These are phyloP conservation scores for Nelumbo lutea DNA, from an alignment of 164 flowering plant species.

Conservation along the genomic window DNA sequence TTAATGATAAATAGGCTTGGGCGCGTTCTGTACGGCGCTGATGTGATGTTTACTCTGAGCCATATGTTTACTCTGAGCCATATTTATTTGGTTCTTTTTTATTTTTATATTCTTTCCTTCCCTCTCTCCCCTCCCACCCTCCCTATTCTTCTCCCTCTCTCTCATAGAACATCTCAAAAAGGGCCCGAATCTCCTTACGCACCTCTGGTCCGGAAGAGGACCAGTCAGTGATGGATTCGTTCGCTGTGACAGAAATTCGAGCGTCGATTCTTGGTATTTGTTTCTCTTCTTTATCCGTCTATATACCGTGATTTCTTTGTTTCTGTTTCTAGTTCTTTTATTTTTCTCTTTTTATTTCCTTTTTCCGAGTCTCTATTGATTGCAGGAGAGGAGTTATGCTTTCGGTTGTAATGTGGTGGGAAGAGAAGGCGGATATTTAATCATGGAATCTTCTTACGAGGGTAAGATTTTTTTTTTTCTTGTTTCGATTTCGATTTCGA, in stretches of 20 bases:
- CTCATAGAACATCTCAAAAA: neutral
- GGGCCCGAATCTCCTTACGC: slow-evolving; percentile 33
- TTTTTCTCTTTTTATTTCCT: slow-evolving; percentile 4
- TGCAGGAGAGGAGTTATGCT: slow-evolving; percentile 30
- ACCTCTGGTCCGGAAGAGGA: slow-evolving; percentile 31
- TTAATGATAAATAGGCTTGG: no score
- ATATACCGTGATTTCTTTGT: slow-evolving; percentile 2
- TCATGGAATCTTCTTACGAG: slow-evolving; percentile 39
- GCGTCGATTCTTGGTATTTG: slow-evolving; percentile 28
- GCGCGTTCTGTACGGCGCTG: no score
- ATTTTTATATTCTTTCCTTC: neutral
- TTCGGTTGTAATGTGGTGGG: slow-evolving; percentile 36
- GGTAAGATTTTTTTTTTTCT: slow-evolving; percentile 23
- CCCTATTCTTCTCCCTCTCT: slow-evolving; percentile 14
- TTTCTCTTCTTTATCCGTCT: slow-evolving; percentile 14
- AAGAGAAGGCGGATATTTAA: slow-evolving; percentile 9
- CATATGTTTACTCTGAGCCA: neutral
- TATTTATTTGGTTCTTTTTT: neutral
- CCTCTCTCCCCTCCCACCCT: no score
- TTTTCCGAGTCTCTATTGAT: slow-evolving; percentile 10
- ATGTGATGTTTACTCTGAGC: neutral
- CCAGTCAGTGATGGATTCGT: slow-evolving; percentile 33
- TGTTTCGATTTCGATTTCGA: neutral
- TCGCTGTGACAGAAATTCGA: slow-evolving; percentile 30
- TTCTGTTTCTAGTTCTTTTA: slow-evolving; percentile 3